A percentile compares a stretch with the other conserved stretches of the same genome.
Evolutionary conservation across 441 rosid genomes (phyloP).

Genomic region (Jatropha podagrica): DNA sequence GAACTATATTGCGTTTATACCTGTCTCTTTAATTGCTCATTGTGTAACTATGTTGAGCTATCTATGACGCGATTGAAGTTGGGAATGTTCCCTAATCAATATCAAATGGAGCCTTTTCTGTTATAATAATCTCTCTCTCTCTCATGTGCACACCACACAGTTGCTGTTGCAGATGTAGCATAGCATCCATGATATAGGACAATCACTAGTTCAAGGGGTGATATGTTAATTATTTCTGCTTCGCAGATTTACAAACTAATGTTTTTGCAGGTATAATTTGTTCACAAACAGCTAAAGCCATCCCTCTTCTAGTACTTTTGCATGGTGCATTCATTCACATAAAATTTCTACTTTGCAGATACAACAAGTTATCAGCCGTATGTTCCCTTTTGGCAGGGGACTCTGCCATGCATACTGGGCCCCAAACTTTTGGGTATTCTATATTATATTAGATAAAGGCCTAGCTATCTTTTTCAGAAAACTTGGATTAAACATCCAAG

Average conservation of each 20-base stretch:
- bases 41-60: background rate
- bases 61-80: background rate
- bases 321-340: slow-evolving; percentile 24
- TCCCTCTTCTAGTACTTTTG: background rate
- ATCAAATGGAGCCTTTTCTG: no score
- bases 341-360: slow-evolving; percentile 52
- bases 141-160: background rate
- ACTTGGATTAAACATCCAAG: slow-evolving; percentile 51
- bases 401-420: slow-evolving; percentile 98
- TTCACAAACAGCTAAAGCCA: background rate
- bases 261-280: background rate
- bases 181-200: background rate
- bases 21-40: background rate
- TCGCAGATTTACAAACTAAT: background rate
- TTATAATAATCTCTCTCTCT: background rate
- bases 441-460: slow-evolving; percentile 73
- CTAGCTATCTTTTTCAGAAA: slow-evolving; percentile 54
- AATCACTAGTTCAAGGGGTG: background rate
- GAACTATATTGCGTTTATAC: background rate
- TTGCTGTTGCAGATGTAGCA: background rate
- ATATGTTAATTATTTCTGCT: background rate
- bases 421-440: slow-evolving; percentile 94
- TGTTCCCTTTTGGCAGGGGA: slow-evolving; percentile 99
- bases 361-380: slow-evolving; percentile 64
- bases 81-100: background rate